phyloP scores from a whole-genome alignment of 805 yeast species.

The Kuraishia piskuri region DNA sequence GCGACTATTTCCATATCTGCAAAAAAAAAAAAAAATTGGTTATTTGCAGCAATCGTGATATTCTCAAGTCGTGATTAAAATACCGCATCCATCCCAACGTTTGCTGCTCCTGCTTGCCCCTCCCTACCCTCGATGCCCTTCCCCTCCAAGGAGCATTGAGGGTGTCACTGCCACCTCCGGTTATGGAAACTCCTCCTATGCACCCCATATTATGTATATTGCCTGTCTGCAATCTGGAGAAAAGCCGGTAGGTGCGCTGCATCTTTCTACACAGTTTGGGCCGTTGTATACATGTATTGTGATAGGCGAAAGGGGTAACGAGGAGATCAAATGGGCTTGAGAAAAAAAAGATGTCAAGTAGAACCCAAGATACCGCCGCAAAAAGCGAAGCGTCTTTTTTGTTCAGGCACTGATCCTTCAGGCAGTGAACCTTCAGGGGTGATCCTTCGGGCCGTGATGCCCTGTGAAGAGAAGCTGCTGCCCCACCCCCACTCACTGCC shows the following conservation, averaged over 20 bases:
- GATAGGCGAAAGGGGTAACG: too few relatives aligned
- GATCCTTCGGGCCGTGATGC: neutral
- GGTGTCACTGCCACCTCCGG: neutral
- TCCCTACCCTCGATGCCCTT: neutral
- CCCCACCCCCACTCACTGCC: neutral
- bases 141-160: neutral
- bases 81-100: neutral
- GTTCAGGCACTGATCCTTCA: neutral
- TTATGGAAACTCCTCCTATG: neutral
- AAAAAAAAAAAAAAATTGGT: too few relatives aligned
- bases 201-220: neutral
- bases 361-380: too few relatives aligned
- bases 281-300: neutral
- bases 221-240: neutral
- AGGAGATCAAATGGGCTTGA: too few relatives aligned
- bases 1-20: too few relatives aligned
- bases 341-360: too few relatives aligned
- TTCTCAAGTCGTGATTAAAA: too few relatives aligned
- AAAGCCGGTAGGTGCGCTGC: neutral
- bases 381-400: too few relatives aligned
- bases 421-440: too few relatives aligned
- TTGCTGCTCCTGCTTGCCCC: neutral
- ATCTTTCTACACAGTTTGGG: neutral
- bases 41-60: too few relatives aligned
- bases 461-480: too few relatives aligned